A percentile compares a stretch with the other conserved stretches of the same genome.
Evolutionary conservation across 345 rosid species (phyloP).

Genomic region (Citrus australasica): DNA sequence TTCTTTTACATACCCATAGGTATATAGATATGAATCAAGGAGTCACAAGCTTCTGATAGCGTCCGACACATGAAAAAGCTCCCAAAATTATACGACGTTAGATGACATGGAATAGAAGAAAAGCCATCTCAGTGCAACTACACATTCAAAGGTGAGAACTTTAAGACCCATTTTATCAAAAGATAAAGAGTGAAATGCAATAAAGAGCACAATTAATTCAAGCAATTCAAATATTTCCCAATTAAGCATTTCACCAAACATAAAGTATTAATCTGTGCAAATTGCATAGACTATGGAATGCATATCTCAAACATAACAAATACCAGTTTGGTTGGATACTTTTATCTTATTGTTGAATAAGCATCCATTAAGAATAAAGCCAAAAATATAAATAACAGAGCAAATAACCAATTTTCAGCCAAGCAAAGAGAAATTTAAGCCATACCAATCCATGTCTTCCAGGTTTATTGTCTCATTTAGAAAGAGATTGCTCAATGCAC

Average conservation of each 20-base stretch:
- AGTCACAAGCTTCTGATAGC: slow-evolving; percentile 6
- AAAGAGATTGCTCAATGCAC: slow-evolving; percentile 83
- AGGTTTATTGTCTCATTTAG: slow-evolving; percentile 68
- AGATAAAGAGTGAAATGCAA: background rate
- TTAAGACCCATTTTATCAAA: background rate
- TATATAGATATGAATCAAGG: background rate
- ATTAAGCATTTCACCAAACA: background rate
- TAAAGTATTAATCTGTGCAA: background rate
- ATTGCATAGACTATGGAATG: background rate
- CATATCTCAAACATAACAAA: background rate
- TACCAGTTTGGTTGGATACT: background rate
- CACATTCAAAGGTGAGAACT: background rate
- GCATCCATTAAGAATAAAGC: slow-evolving; percentile 4
- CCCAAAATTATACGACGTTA: background rate
- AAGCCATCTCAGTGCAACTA: background rate
- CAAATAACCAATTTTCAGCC: slow-evolving; percentile 1
- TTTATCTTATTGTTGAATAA: background rate
- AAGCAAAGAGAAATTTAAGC: slow-evolving; percentile 12
- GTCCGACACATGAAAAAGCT: background rate
- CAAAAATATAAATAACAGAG: background rate
- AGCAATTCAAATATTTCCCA: background rate
- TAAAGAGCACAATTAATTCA: background rate
- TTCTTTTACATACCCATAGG: background rate
- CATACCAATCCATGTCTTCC: slow-evolving; percentile 87
- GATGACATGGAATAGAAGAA: background rate